Evolutionary conservation across 106 monocot genomes (phyloP).

Genomic region (Dioscorea zingiberensis): DNA sequence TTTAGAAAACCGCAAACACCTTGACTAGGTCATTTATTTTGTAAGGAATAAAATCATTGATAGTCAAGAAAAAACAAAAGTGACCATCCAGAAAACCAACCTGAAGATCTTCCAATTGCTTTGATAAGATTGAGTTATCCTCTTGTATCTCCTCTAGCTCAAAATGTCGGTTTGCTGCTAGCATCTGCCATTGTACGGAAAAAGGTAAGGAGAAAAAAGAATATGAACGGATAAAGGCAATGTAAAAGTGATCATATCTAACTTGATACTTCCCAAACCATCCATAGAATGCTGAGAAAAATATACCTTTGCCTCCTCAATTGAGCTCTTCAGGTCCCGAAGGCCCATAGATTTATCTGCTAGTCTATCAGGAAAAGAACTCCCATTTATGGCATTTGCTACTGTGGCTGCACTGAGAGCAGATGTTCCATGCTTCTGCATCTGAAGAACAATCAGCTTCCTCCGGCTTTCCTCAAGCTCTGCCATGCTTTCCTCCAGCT

Average conservation of each 20-base stretch:
- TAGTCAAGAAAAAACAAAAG: slow-evolving; percentile 1
- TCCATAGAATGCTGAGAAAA: not conserved
- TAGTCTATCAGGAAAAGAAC: slow-evolving; percentile 49
- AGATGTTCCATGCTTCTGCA: slow-evolving; percentile 69
- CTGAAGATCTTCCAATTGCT: slow-evolving; percentile 74
- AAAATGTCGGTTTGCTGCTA: slow-evolving; percentile 67
- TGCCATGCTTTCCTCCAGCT: slow-evolving; percentile 86
- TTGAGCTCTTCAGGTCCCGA: slow-evolving; percentile 61
- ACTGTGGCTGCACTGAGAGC: slow-evolving; percentile 29
- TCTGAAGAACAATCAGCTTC: slow-evolving; percentile 80
- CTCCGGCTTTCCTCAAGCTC: slow-evolving; percentile 96
- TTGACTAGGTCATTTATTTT: not conserved
- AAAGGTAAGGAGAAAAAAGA: not conserved
- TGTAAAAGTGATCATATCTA: not conserved
- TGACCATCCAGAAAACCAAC: slow-evolving; percentile 28
- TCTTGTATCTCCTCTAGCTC: slow-evolving; percentile 90
- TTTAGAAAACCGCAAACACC: slow-evolving; percentile 2
- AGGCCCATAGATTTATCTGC: slow-evolving; percentile 49
- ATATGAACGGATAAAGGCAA: not conserved
- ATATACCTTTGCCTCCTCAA: slow-evolving; percentile 87
- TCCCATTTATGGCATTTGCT: slow-evolving; percentile 51
- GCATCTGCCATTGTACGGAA: slow-evolving; percentile 29
- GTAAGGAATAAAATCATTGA: slow-evolving; percentile 4
- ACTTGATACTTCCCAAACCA: not conserved
- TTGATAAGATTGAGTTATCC: slow-evolving; percentile 59